Evolutionary conservation across 2,329 filamentous ascomycete species (phyloP), one percentile per base, ranked within the genome.

Genomic region (Aureobasidium uvarum): DNA sequence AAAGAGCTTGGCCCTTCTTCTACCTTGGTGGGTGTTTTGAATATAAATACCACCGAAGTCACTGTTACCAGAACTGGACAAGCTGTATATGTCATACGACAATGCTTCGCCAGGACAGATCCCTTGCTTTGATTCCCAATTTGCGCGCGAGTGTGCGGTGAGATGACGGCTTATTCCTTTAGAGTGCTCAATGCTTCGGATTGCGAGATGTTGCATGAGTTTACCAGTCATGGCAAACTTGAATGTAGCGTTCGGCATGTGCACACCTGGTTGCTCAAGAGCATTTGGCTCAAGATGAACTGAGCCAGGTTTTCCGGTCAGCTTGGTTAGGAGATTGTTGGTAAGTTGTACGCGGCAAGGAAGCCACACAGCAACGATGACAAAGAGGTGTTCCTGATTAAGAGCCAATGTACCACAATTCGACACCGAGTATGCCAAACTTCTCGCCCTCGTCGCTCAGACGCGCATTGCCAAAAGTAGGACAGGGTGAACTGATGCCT

Each of bases 381-480:
- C 36, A 41, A 1, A 11, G 33, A n/a, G 20, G 20, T n/a, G 8
- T 18, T n/a, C 16, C 16, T 6, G 58, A 54, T 71, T 67, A 75
- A 18, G 71, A 71, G n/a, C 95, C 94, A 71, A 98, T 84, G 74
- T 91, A 92, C 95, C 95, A 99, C 13, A 98, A 78, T 79, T 99
- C 95, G 1, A 97, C 90, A 1, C 92, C 94, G 38, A 97, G 75
- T 14, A 99, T 86, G 67, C 92, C 90, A 74, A 98, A 99, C 76
- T 96, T 96, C 67, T 88, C 87, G 0, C 94, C 95, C 73, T 96
- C 91, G 64, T 97, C 94, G 72, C 94, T 97, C 60, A 99, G 80
- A 11, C 90, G 89, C 79, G 97, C 93, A 71, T 99, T 99, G 0
- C 92, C 92, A 79, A 98, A 99, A 0, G 95, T 99, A 67, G 91